Percentiles rank a stretch among this genome's conserved stretches.
Evolutionary conservation across 2,329 filamentous ascomycete species (phyloP).

Genomic region (Diplodia corticola): DNA sequence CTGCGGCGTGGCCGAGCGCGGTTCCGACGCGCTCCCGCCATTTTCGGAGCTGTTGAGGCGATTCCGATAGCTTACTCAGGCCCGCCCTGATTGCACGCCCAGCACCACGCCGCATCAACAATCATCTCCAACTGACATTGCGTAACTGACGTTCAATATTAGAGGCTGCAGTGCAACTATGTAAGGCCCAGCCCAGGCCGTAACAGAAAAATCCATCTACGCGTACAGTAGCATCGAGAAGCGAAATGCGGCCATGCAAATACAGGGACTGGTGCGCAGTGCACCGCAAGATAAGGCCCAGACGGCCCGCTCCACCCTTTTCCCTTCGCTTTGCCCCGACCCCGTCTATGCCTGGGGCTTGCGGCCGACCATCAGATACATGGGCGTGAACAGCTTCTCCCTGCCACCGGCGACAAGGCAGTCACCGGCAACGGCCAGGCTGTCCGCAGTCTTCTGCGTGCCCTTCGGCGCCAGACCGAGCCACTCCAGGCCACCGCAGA

Average conservation of each 20-base stretch:
- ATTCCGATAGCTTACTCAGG: conserved; percentile 6
- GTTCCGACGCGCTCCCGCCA: conserved; percentile 6
- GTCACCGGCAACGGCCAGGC: conserved; percentile 77
- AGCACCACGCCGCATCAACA: background rate
- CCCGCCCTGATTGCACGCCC: background rate
- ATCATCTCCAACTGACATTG: background rate
- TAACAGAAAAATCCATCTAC: conserved; percentile 14
- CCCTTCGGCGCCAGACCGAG: conserved; percentile 75
- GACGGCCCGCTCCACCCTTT: background rate
- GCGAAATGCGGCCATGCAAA: conserved; percentile 6
- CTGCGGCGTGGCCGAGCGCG: conserved; percentile 1
- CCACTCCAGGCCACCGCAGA: conserved; percentile 75
- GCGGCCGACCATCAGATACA: conserved; percentile 94
- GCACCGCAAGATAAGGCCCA: background rate
- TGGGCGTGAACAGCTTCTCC: conserved; percentile 94
- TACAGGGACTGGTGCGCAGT: background rate
- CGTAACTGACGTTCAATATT: conserved; percentile 17
- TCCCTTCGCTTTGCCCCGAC: background rate
- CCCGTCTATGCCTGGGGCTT: conserved; percentile 60
- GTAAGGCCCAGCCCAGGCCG: conserved; percentile 17
- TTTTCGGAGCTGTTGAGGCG: conserved; percentile 16
- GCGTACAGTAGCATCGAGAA: conserved; percentile 15
- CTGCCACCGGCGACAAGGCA: conserved; percentile 82
- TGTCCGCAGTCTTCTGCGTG: conserved; percentile 93
- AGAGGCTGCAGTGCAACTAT: conserved; percentile 15